These are phyloP conservation scores for Pyrus pyrifolia DNA, from an alignment of 306 rosid species.

Conservation along the genomic window DNA sequence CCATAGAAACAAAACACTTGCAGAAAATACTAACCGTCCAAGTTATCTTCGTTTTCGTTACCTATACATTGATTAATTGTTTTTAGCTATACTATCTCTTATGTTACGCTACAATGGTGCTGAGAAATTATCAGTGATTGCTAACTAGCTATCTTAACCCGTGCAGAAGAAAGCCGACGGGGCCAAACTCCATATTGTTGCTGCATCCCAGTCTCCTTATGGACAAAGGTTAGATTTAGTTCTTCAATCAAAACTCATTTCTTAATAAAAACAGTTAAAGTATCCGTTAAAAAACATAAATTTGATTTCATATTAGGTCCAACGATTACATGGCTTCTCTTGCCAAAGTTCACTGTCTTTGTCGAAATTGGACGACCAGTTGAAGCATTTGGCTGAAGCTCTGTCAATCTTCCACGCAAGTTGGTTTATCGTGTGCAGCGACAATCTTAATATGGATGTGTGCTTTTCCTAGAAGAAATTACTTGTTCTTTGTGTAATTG, in stretches of 20 bases:
- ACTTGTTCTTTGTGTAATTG: no score
- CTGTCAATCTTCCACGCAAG: not conserved
- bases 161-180: conserved; percentile 49
- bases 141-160: conserved; percentile 2
- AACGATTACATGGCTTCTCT: conserved; percentile 92
- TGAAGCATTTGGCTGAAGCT: conserved; percentile 13
- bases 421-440: not conserved
- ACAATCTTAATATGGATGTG: not conserved
- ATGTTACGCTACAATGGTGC: no score
- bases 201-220: conserved; percentile 68
- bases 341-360: conserved; percentile 74
- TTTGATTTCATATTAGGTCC: conserved; percentile 45
- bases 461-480: no score
- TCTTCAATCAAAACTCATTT: not conserved
- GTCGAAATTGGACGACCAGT: conserved; percentile 55
- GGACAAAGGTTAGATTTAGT: conserved; percentile 74
- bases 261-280: not conserved
- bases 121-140: no score
- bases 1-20: not conserved
- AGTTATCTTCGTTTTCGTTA: no score
- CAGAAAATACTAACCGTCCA: no score
- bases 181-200: conserved; percentile 56
- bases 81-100: no score
- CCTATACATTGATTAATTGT: no score
- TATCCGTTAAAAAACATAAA: not conserved